phyloP scores from a whole-genome alignment of 441 rosid genomes.

The Populus tomentosa region DNA sequence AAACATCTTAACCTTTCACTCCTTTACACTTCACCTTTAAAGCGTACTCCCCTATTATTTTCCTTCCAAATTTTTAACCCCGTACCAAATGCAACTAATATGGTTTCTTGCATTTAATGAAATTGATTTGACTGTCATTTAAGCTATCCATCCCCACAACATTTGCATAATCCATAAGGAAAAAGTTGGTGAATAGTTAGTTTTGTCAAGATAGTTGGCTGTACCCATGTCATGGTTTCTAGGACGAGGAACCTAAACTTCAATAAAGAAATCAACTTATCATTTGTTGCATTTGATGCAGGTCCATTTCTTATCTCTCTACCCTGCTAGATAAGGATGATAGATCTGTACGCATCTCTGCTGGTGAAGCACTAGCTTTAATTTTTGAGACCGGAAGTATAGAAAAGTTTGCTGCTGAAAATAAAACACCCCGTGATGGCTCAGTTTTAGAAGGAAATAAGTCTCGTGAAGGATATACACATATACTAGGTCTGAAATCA shows the following conservation, averaged over 20 bases:
- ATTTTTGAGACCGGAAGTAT: conserved; percentile 71
- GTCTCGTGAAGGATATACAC: conserved; percentile 40
- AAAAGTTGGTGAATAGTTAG: neutral
- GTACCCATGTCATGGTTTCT: neutral
- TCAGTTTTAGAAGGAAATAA: conserved; percentile 46
- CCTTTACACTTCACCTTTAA: neutral
- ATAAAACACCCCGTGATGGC: conserved; percentile 37
- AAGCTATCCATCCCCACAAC: neutral
- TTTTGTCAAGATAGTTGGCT: neutral
- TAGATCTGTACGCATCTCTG: conserved; percentile 85
- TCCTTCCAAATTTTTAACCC: neutral
- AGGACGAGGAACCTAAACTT: neutral
- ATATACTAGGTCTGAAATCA: conserved; percentile 61
- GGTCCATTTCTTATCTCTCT: conserved; percentile 70
- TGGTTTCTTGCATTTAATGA: neutral
- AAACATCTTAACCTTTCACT: neutral
- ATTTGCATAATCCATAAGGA: neutral
- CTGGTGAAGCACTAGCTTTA: conserved; percentile 87
- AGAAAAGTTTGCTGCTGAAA: conserved; percentile 59
- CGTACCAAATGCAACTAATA: neutral
- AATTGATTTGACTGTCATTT: neutral
- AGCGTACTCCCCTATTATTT: neutral
- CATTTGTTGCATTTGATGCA: conserved; percentile 32
- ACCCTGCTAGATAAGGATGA: conserved; percentile 79
- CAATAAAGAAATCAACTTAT: neutral